A percentile compares a stretch with the other conserved stretches of the same genome.
Conservation (phyloP, 176 grass and related monocot genomes). For the Oryza glumipatula region DNA sequence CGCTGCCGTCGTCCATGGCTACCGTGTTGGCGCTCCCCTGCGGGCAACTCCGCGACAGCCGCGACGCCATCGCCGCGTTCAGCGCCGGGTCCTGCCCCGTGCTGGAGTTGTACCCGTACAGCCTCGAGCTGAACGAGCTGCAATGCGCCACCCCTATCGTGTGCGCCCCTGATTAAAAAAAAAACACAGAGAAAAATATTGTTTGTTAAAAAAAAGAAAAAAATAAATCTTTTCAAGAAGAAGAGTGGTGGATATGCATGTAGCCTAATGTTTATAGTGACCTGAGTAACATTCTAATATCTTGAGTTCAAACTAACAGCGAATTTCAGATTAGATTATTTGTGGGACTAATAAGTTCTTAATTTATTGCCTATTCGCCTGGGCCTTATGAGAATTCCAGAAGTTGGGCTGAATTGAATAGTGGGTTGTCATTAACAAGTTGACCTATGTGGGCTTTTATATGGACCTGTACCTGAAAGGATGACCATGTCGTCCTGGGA, state of each 20-base stretch:
- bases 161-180: constrained; percentile 45
- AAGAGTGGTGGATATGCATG: too few species aligned
- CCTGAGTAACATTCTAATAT: too few species aligned
- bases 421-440: background rate
- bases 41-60: constrained; percentile 41
- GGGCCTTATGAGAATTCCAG: too few species aligned
- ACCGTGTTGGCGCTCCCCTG: constrained; percentile 26
- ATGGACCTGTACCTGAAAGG: constrained; percentile 50
- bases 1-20: constrained; percentile 57
- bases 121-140: constrained; percentile 57
- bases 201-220: too few species aligned
- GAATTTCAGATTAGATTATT: too few species aligned
- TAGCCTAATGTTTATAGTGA: too few species aligned
- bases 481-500: constrained; percentile 71
- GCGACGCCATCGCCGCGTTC: constrained; percentile 39
- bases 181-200: too few species aligned
- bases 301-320: too few species aligned
- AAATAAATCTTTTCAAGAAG: too few species aligned
- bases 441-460: background rate
- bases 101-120: constrained; percentile 45
- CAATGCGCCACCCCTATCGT: constrained; percentile 63
- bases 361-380: too few species aligned
- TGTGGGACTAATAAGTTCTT: too few species aligned
- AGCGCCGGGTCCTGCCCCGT: constrained; percentile 43
- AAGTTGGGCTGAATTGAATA: background rate